phyloP scores from a whole-genome alignment of 768 basidiomycete species.

The Sutorius australiensis region DNA sequence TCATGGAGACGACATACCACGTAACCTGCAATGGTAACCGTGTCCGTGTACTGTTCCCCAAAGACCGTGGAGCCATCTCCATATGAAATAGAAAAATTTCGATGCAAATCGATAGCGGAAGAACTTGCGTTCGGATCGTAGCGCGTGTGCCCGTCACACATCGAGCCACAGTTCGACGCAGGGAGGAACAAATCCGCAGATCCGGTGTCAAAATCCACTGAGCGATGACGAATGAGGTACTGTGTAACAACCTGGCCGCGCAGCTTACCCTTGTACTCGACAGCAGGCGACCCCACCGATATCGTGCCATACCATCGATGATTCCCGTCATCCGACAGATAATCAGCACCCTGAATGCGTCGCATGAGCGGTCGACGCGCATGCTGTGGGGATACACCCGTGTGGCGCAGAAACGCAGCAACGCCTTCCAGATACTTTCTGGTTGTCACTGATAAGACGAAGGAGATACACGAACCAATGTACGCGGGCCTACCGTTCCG shows the following conservation, averaged over 20 bases:
- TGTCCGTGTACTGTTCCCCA: conserved; percentile 39
- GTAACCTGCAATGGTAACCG: conserved; percentile 36
- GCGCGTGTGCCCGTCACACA: conserved; percentile 33
- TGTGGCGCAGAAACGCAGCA: conserved; percentile 3
- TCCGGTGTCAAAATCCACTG: conserved; percentile 36
- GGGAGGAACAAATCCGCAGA: conserved; percentile 35
- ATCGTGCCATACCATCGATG: conserved; percentile 25
- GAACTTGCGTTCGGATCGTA: conserved; percentile 35
- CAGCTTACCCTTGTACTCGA: conserved; percentile 17
- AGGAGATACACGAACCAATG: background rate
- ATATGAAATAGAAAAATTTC: conserved; percentile 36
- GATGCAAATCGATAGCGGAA: conserved; percentile 22
- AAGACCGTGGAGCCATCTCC: conserved; percentile 41
- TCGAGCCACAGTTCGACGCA: conserved; percentile 20
- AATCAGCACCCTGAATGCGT: conserved; percentile 6
- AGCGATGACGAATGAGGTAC: background rate
- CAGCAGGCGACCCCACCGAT: conserved; percentile 22
- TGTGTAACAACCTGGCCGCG: background rate
- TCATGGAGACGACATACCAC: conserved; percentile 7
- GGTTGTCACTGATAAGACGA: conserved; percentile 2
- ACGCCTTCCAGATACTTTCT: conserved; percentile 21
- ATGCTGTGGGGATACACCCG: background rate
- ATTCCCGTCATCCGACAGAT: conserved; percentile 16
- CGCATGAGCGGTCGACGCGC: background rate
- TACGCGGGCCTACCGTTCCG: conserved; percentile 10